Conservation (phyloP, 148 eudicot genomes). For the Mesembryanthemum crystallinum region DNA sequence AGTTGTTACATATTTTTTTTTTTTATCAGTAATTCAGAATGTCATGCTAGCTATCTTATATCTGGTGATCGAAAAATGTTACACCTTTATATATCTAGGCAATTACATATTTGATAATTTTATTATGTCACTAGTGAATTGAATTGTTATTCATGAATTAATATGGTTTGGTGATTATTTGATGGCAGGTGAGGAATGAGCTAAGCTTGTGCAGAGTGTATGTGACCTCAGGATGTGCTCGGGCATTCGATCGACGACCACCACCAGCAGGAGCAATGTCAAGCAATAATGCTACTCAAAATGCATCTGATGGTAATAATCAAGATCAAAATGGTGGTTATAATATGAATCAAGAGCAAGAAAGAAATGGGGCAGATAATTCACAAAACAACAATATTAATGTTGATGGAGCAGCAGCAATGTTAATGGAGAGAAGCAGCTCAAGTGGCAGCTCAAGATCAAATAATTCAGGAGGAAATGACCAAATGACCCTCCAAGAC, state of each 20-base stretch:
- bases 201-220: conserved; percentile 61
- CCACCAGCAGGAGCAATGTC: conserved; percentile 19
- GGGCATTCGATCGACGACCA: conserved; percentile 70
- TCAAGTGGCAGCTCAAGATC: conserved; percentile 16
- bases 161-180: neutral
- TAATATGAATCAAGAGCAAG: neutral
- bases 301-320: no score
- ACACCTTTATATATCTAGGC: no score
- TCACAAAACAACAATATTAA: no score
- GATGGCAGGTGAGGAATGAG: conserved; percentile 62
- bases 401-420: neutral
- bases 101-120: no score
- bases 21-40: no score
- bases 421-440: conserved; percentile 11
- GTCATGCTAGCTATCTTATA: no score
- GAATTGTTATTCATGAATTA: neutral
- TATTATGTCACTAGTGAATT: no score
- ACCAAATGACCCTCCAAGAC: neutral
- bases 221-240: conserved; percentile 48
- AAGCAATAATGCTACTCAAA: neutral
- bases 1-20: no score
- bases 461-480: conserved; percentile 19
- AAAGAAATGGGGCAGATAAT: neutral
- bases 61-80: no score
- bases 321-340: neutral